Evolutionary conservation across 225 moss, liverwort and hornwort species (phyloP).

Genomic region (Lunularia cruciata): DNA sequence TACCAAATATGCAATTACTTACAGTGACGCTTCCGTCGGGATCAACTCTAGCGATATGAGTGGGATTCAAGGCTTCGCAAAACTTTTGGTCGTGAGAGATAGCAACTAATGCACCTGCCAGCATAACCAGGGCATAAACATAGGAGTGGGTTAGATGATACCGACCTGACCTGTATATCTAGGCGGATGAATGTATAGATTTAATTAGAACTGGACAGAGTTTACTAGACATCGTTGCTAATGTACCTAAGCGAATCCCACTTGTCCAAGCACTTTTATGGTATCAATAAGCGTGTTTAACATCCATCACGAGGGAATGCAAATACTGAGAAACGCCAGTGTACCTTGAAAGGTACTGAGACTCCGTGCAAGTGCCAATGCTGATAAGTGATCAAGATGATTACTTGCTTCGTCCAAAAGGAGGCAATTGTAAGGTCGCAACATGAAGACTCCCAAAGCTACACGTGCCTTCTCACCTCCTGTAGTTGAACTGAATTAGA

Average conservation of each 20-base stretch:
- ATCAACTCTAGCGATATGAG: conserved; percentile 82
- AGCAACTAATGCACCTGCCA: conserved; percentile 84
- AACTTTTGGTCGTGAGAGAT: conserved; percentile 95
- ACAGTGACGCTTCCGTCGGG: conserved; percentile 66
- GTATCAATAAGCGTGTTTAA: too few species aligned
- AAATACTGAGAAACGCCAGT: too few species aligned
- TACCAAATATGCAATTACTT: conserved; percentile 68
- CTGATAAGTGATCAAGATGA: conserved; percentile 92
- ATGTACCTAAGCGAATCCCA: too few species aligned
- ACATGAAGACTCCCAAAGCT: conserved; percentile 93
- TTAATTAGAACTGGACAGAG: too few species aligned
- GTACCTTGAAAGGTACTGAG: conserved; percentile 77
- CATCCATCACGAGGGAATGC: too few species aligned
- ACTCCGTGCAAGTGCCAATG: conserved; percentile 87
- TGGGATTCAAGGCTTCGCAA: conserved; percentile 83
- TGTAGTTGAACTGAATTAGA: conserved; percentile 18
- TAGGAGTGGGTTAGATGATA: too few species aligned
- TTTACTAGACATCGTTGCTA: too few species aligned
- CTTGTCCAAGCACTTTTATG: too few species aligned
- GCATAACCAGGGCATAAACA: conserved; percentile 15
- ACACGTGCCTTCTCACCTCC: conserved; percentile 98
- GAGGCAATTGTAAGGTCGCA: conserved; percentile 88
- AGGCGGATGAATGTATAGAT: too few species aligned
- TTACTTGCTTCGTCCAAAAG: conserved; percentile 98
- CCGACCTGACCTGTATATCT: too few species aligned